A percentile compares a stretch with the other conserved stretches of the same genome.
phyloP scores from a whole-genome alignment of 2,329 filamentous ascomycete species.

The Microdochium bolleyi region DNA sequence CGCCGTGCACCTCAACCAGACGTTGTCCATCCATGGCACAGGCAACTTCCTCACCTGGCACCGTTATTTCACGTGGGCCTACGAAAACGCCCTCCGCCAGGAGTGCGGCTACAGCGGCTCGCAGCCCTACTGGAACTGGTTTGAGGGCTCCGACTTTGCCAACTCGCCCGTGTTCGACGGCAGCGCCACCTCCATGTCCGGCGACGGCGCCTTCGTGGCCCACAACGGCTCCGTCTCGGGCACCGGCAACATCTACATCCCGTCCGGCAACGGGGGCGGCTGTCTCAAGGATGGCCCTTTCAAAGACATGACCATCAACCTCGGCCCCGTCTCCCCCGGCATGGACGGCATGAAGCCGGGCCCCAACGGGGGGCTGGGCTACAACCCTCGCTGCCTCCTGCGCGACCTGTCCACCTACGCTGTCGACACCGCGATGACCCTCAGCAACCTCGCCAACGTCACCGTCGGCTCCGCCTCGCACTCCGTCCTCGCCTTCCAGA shows the following conservation, averaged over 20 bases:
- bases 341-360: constrained; percentile 6
- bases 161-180: constrained; percentile 47
- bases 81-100: constrained; percentile 27
- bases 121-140: constrained; percentile 45
- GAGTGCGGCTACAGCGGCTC: constrained; percentile 33
- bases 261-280: constrained; percentile 46
- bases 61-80: constrained; percentile 29
- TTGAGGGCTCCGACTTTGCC: constrained; percentile 29
- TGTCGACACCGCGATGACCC: constrained; percentile 9
- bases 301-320: constrained; percentile 16
- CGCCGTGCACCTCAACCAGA: constrained; percentile 27
- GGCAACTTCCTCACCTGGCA: constrained; percentile 33
- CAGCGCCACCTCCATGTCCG: constrained; percentile 30
- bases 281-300: constrained; percentile 37
- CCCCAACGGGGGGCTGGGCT: constrained; percentile 4
- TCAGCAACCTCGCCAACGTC: constrained; percentile 13
- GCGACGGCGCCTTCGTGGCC: constrained; percentile 25
- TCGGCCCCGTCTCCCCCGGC: constrained; percentile 17
- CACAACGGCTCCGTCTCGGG: constrained; percentile 13
- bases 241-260: constrained; percentile 15
- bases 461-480: constrained; percentile 9
- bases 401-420: constrained; percentile 12
- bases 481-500: constrained; percentile 16
- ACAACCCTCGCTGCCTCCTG: constrained; percentile 15
- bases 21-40: constrained; percentile 19